Base-by-base conservation (phyloP, 352 stramenopile species). In the Phytophthora colocasiae region DNA sequence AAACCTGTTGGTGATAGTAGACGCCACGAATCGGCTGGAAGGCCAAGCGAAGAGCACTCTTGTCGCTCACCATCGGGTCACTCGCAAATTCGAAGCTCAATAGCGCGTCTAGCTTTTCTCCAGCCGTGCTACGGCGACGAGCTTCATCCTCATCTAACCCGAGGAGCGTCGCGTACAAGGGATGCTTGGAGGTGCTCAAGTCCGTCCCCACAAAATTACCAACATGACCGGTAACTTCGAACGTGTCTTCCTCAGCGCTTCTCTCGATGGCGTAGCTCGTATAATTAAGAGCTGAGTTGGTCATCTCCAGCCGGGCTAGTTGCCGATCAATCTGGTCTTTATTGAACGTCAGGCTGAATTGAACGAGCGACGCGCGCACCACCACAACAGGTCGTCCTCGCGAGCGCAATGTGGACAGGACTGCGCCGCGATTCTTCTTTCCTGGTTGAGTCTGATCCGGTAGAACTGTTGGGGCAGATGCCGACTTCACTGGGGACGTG, bases 1-100 rank as follows among this genome's bases (percentile, higher is more conserved):
- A 62, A 5, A 96, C 65, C 49, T 96, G 87, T n/a, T 96, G 87
- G 32, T 96, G 87, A 45, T 90, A 92, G 54, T 96, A 96, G 14
- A 96, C 86, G 41, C 91, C 75, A 5, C 85, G 84, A 2, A 94
- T 77, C 2, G 85, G 75, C 54, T 85, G 70, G 39, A 95, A 87
- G 2, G 81, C 60, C 34, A 91, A 40, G n/a, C 52, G 49, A 27
- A 95, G 32, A 11, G 65, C 64, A 26, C 75, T 89, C 45, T 81
- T 83, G n/a, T 77, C 77, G 15, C 60, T 65, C 22, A 45, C 26
- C 26, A 58, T 15, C 14, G 66, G 32, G 34, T 77, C 59, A 15
- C 50, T 62, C 1, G 50, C 71, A 57, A 71, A 64, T 40, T 60
- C 57, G 53, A 77, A 76, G 9, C 54, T 71, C 45, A 76, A 31